Conservation (phyloP, 1,139 yeast species). For the Debaryomyces psychrophilus region DNA sequence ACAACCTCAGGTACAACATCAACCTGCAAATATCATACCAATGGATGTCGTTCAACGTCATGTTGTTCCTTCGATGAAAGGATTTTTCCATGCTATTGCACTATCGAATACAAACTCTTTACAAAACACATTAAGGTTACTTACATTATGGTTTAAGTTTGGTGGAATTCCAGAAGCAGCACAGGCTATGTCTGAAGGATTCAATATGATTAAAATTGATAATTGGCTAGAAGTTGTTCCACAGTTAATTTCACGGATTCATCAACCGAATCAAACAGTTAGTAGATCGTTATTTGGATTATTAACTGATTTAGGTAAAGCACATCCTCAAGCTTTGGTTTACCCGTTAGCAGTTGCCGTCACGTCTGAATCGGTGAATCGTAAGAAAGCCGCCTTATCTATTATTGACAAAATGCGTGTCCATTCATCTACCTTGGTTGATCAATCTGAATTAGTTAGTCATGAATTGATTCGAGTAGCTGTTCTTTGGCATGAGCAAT, state of each 20-base stretch:
- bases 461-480: conserved; percentile 92
- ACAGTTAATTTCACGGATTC: conserved; percentile 93
- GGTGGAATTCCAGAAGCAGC: conserved; percentile 95
- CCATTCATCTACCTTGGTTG: conserved; percentile 82
- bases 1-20: conserved; percentile 13
- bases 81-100: conserved; percentile 93
- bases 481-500: conserved; percentile 95
- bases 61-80: conserved; percentile 92
- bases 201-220: conserved; percentile 84
- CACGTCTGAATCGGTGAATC: conserved; percentile 84
- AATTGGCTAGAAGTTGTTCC: conserved; percentile 96
- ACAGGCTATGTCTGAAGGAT: conserved; percentile 88
- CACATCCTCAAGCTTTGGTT: conserved; percentile 95
- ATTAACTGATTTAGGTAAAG: conserved; percentile 85
- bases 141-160: conserved; percentile 93
- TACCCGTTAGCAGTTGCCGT: conserved; percentile 96
- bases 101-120: conserved; percentile 83
- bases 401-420: conserved; percentile 91
- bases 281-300: conserved; percentile 79
- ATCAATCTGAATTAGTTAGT: conserved; percentile 93
- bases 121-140: conserved; percentile 86
- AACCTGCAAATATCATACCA: conserved; percentile 37
- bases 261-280: conserved; percentile 88
- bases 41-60: conserved; percentile 75
- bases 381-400: conserved; percentile 89